Conservation (phyloP, 1,284 basidiomycete species). For the Omphalotus olearius region DNA sequence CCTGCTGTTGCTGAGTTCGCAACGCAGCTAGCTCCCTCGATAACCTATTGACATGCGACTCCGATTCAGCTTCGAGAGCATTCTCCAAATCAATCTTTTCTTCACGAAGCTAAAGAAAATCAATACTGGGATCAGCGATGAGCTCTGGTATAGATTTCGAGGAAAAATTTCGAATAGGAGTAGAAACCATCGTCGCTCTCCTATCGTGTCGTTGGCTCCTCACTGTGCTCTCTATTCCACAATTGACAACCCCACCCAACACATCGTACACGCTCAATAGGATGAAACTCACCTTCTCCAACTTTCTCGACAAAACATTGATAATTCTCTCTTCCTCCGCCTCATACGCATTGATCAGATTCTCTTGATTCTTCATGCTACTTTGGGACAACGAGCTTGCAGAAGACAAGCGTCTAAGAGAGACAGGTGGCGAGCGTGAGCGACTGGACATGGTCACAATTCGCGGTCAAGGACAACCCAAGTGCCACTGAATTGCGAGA, state of each 20-base stretch:
- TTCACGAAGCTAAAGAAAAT: conserved; percentile 54
- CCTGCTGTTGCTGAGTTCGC: conserved; percentile 47
- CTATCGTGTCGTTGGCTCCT: no score
- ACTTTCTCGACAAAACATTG: conserved; percentile 71
- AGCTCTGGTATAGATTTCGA: not conserved
- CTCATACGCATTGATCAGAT: conserved; percentile 79
- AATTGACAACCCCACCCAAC: no score
- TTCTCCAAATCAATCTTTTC: conserved; percentile 83
- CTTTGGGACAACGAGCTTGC: not conserved
- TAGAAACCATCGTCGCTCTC: no score
- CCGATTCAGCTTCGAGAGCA: conserved; percentile 72
- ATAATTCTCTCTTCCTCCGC: conserved; percentile 85
- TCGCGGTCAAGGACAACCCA: no score
- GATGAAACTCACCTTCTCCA: conserved; percentile 60
- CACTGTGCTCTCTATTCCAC: no score
- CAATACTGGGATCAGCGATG: not conserved
- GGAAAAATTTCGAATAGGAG: no score
- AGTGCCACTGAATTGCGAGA: no score
- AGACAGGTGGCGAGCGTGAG: conserved; percentile 7
- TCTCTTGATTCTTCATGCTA: conserved; percentile 48
- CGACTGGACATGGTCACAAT: no score
- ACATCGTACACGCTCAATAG: conserved; percentile 1
- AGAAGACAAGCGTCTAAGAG: not conserved
- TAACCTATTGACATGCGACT: conserved; percentile 72
- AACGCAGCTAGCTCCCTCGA: conserved; percentile 66